Base-by-base conservation (phyloP, 441 rosid species). In the Adansonia grandidieri region DNA sequence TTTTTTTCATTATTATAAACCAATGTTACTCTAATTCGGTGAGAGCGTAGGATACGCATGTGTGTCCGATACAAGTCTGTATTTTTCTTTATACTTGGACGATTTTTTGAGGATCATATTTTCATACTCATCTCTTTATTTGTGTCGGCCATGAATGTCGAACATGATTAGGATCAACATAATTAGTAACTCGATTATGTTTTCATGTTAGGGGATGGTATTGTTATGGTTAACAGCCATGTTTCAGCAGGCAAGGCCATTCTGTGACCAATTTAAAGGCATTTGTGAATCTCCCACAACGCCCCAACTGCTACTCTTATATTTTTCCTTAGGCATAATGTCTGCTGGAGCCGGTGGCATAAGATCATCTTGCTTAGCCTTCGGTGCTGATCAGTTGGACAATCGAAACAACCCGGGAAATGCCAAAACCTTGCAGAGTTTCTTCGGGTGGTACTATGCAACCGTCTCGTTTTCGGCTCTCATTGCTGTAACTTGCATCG, bases 291-390 rank as follows among this genome's bases (percentile, higher is more conserved):
- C 89, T 2, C 80, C 90, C 10, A 76, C 88, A 20, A 64, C 80
- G 20, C 19, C 77, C 22, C 91, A 89, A 63, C 86, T 80, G 64
- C 10, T 85, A 15, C 74, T 93, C 69, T 74, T 89, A 20, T 87
- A 85, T 81, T 78, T 83, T 9, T 85, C 86, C 17, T 81, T 91
- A 15, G 81, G 71, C 24, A 79, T 91, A 72, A 85, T 91, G 78
- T 81, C 95, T 8, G 82, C 88, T 1, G 95, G 97, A 61, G 84
- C 86, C 1, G 95, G 95, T 0, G 92, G 93, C 48, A 65, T 92
- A 14, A 86, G 90, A 64, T 86, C 94, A 8, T 82, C 88, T 65
- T 82, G 75, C 74, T 5, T 88, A 45, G 92, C 92, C 71, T 90
- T 91, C 54, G 89, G 91, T 6, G 92, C 87, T 0, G 91, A 91